A percentile compares a stretch with the other conserved stretches of the same genome.
Evolutionary conservation across 2,329 filamentous ascomycete species (phyloP).

Genomic region (Diatrype stigma): DNA sequence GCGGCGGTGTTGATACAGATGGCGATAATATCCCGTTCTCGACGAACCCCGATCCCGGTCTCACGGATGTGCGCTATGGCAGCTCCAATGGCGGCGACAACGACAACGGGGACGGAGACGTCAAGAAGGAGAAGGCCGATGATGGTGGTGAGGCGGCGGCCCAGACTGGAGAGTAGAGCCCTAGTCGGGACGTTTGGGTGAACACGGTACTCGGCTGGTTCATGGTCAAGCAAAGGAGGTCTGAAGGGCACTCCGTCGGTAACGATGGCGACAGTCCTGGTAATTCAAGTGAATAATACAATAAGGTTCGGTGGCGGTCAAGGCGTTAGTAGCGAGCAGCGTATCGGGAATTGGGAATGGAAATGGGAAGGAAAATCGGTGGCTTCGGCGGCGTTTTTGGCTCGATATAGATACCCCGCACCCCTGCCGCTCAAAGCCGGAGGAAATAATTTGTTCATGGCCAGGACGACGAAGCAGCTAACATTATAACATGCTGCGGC

Average conservation of each 20-base stretch:
- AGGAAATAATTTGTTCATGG: background rate
- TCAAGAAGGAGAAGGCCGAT: conserved; percentile 1
- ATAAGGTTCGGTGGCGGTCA: too few species aligned
- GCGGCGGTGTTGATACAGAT: too few species aligned
- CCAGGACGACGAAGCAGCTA: background rate
- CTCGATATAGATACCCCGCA: background rate
- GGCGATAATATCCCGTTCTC: too few species aligned
- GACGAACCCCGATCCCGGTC: too few species aligned
- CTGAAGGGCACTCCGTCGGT: background rate
- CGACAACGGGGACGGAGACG: conserved; percentile 1
- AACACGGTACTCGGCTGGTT: conserved; percentile 16
- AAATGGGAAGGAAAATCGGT: conserved; percentile 1
- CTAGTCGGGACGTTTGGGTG: conserved; percentile 19
- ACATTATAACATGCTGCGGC: too few species aligned
- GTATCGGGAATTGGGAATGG: conserved; percentile 3
- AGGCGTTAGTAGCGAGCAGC: too few species aligned
- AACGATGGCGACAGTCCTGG: background rate
- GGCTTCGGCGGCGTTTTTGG: background rate
- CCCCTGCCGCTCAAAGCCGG: background rate
- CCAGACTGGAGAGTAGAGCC: conserved; percentile 25
- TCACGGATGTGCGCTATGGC: too few species aligned
- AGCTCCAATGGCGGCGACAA: background rate
- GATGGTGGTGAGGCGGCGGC: conserved; percentile 19
- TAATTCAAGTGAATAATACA: background rate
- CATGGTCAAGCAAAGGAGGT: conserved; percentile 9